Evolutionary conservation across 1,139 yeast genomes (phyloP), one percentile per base, ranked within the genome.

Genomic region (Suzukiozyma palmioleophila): DNA sequence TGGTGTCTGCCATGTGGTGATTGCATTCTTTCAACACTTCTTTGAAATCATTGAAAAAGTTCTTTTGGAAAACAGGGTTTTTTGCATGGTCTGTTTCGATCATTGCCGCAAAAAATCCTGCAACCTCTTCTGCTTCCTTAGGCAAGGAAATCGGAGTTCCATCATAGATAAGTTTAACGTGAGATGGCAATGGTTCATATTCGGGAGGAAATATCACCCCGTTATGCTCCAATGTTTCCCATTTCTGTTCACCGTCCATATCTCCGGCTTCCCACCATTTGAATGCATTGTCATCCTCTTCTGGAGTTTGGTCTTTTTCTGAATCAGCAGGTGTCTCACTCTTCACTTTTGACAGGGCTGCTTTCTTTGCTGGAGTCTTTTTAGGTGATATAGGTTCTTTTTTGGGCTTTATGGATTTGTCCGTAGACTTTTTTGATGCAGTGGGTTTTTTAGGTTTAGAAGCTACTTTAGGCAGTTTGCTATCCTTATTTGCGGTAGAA

Each of bases 121-220:
- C 97, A 27, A 92, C 97, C 60, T 92, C 97, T 61, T 92, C 98
- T 2, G 97, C 97, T 41, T 75, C 86, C 1, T 67, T 63, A 0
- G 96, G 92, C 44, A 90, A 68, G 22, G 66, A 67, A 1, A 90
- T 88, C 0, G 92, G 84, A 47, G 76, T 73, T 1, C 87, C 88
- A 48, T 84, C 83, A 54, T 90, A 90, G 45, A 77, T 73, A 42
- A 92, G 57, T 54, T 84, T 86, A 35, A 89, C 85, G 51, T 78
- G 75, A n/a, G 78, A 67, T 0, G 97, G 97, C 32, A 92, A 64
- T 9, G 94, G 90, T 54, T 84, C 89, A 60, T 92, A 90, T 8
- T 79, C 84, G 1, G 97, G 97, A 2, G 98, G 97, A 53, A 92
- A 90, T 36, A 90, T 64, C 9, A 92, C 97, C 51, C 97, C 98